phyloP scores from a whole-genome alignment of 108 stramenopile genomes.

The Nitzschia sp. region DNA sequence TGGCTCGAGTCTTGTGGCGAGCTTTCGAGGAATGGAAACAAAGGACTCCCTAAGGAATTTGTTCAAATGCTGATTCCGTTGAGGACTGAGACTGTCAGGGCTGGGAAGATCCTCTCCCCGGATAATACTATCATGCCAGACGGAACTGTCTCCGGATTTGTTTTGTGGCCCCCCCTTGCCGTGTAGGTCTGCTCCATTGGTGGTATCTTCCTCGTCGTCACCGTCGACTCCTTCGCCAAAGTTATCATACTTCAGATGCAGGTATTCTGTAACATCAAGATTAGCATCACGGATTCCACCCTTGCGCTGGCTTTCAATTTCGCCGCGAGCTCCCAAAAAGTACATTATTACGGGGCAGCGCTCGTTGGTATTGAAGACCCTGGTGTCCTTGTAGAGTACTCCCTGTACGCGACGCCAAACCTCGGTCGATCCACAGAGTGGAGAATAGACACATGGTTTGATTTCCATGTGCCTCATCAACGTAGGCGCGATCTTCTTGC shows the following conservation, averaged over 20 bases:
- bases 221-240: conserved; percentile 37
- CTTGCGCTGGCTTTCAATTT: conserved; percentile 24
- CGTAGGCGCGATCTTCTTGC: conserved; percentile 77
- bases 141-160: conserved; percentile 17
- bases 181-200: conserved; percentile 5
- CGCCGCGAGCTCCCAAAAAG: conserved; percentile 85
- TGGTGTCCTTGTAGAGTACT: conserved; percentile 79
- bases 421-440: conserved; percentile 90
- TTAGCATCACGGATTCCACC: conserved; percentile 53
- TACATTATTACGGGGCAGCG: conserved; percentile 94
- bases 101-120: conserved; percentile 3
- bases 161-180: conserved; percentile 14
- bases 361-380: conserved; percentile 96
- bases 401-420: conserved; percentile 80
- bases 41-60: conserved; percentile 50
- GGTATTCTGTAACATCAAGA: conserved; percentile 93
- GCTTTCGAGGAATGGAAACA: conserved; percentile 59
- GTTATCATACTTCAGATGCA: conserved; percentile 83
- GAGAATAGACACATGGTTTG: conserved; percentile 89
- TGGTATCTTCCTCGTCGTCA: conserved; percentile 42
- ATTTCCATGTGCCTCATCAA: conserved; percentile 66
- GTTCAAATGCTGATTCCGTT: conserved; percentile 43
- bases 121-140: conserved; percentile 36
- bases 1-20: conserved; percentile 53
- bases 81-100: conserved; percentile 21